Evolutionary conservation across 2,329 filamentous ascomycete genomes (phyloP), one percentile per base, ranked within the genome.

Genomic region (Alternaria sp.): DNA sequence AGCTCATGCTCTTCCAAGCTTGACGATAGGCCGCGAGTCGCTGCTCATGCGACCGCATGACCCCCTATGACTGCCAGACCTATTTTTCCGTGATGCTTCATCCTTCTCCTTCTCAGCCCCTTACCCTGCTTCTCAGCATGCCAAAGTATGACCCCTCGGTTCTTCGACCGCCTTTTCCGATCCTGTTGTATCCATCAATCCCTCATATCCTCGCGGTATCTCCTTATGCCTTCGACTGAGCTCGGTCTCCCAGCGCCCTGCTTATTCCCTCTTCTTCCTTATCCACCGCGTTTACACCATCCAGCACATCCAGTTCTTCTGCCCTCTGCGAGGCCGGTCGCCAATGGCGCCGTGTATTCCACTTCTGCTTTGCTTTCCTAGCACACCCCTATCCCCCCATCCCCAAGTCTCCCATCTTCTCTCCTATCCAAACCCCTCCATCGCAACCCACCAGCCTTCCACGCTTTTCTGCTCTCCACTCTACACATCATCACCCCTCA

Each of bases 401-500:
- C 28, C 54, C 28, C 7, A 25, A 17, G 28, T n/a, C 49, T 51
- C 15, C n/a, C 28, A 21, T 17, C 23, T 12, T 12, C 13, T 28
- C 21, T 40, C 23, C 1, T 15, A n/a, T 5, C 45, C 11, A 25
- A 28, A 25, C 21, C 45, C 1, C 6, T 13, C 36, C 44, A 11
- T 47, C 13, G 5, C 32, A 43, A 30, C 6, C 47, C 15, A 10
- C 19, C 15, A 44, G 5, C 15, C 6, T 30, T 32, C 28, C 15
- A 21, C 13, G n/a, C 5, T 49, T 17, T 12, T 17, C 28, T 23
- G 3, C 45, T 47, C 15, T 25, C 49, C 10, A 51, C 17, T 28
- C 30, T 36, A 36, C n/a, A 40, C 12, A 15, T 11, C 46, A 40
- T 32, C 49, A 23, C 36, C 12, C 17, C 60, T 67, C 62, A 67